phyloP scores from a whole-genome alignment of 306 rosid genomes.

The Lathyrus oleraceus region DNA sequence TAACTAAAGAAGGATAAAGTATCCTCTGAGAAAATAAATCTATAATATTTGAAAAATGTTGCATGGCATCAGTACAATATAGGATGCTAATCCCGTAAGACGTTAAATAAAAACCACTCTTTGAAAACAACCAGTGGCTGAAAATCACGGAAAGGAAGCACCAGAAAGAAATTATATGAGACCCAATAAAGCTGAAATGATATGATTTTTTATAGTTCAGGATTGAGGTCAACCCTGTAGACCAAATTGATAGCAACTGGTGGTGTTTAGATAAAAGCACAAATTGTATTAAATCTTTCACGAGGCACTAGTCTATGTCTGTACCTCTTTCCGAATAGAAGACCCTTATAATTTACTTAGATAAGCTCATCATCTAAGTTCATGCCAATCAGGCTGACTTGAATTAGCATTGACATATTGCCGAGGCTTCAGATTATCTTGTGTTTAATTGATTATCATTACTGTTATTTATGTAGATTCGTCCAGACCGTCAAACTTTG shows the following conservation, averaged over 20 bases:
- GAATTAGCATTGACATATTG: background rate
- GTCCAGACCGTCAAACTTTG: conserved; percentile 92
- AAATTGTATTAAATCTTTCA: background rate
- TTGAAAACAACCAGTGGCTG: conserved; percentile 15
- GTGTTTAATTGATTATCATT: too few relatives aligned
- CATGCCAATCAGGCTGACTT: background rate
- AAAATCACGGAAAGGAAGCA: background rate
- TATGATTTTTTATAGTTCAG: conserved; percentile 7
- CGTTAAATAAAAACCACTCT: background rate
- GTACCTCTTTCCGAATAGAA: background rate
- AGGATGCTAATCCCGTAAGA: conserved; percentile 18
- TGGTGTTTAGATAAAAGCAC: background rate
- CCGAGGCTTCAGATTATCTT: conserved; percentile 14
- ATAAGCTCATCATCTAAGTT: conserved; percentile 13
- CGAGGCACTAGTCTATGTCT: background rate
- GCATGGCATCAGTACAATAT: background rate
- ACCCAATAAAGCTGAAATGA: conserved; percentile 5
- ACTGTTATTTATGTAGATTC: conserved; percentile 49
- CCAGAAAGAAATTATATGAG: background rate
- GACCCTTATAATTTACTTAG: background rate
- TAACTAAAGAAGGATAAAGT: conserved; percentile 19
- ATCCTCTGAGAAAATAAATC: conserved; percentile 6
- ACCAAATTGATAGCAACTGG: conserved; percentile 20
- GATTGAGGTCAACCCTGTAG: conserved; percentile 4
- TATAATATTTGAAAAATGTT: background rate